phyloP scores from a whole-genome alignment of 164 flowering plant genomes.

The Umbilicus rupestris region DNA sequence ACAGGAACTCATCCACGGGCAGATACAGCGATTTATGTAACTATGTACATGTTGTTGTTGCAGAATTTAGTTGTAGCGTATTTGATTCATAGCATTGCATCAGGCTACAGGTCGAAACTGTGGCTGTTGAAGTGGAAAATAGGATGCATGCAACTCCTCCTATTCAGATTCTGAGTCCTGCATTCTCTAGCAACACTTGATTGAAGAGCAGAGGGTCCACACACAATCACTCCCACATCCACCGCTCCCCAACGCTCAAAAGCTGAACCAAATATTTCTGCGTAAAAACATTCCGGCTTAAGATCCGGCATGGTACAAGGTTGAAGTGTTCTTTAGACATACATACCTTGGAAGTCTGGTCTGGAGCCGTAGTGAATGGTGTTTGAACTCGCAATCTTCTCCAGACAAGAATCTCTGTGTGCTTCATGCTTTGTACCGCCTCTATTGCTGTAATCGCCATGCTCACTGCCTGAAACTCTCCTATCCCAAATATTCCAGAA shows the following conservation, averaged over 20 bases:
- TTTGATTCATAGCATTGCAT: not conserved
- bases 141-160: constrained; percentile 28
- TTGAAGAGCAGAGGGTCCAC: constrained; percentile 72
- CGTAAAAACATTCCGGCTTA: not conserved
- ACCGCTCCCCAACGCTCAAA: constrained; percentile 56
- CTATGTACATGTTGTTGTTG: not conserved
- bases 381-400: constrained; percentile 20
- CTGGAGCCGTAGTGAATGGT: constrained; percentile 48
- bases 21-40: not conserved
- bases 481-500: constrained; percentile 66
- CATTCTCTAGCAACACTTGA: constrained; percentile 73
- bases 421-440: constrained; percentile 12
- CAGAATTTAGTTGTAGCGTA: not conserved
- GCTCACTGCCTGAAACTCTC: constrained; percentile 22
- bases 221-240: constrained; percentile 80
- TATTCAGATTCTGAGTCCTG: constrained; percentile 43
- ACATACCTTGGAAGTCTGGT: constrained; percentile 70
- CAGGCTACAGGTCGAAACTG: constrained; percentile 63
- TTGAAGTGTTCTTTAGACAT: not conserved
- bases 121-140: constrained; percentile 85
- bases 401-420: constrained; percentile 8
- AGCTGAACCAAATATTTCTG: constrained; percentile 58
- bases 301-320: too few species aligned
- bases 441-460: constrained; percentile 13
- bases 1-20: not conserved